phyloP scores from a whole-genome alignment of 2,329 filamentous ascomycete species.

The Calonectria hawksworthii region DNA sequence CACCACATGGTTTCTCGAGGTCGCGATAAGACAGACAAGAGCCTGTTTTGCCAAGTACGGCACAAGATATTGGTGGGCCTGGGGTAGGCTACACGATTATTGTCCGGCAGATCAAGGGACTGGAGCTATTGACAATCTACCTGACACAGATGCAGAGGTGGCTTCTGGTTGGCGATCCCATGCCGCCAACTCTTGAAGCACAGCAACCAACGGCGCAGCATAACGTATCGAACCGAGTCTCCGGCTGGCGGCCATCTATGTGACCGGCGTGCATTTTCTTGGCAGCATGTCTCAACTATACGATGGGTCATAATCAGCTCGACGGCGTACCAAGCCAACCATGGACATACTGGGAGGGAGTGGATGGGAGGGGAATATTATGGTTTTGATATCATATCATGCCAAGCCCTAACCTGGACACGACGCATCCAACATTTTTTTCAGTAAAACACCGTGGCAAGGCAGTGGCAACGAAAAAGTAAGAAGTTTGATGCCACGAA shows the following conservation, averaged over 20 bases:
- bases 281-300: constrained; percentile 29
- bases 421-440: constrained; percentile 2
- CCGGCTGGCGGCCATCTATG: constrained; percentile 22
- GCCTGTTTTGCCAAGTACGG: constrained; percentile 17
- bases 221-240: constrained; percentile 26
- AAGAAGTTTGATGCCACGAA: constrained; percentile 27
- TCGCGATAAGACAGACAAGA: constrained; percentile 37
- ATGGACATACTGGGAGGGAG: not conserved
- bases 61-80: constrained; percentile 31
- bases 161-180: constrained; percentile 21
- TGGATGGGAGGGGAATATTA: not conserved
- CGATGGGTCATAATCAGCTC: constrained; percentile 21
- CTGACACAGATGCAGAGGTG: constrained; percentile 32
- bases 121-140: constrained; percentile 31
- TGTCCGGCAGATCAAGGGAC: constrained; percentile 28
- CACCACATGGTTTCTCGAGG: constrained; percentile 36
- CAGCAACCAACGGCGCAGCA: constrained; percentile 27
- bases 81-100: constrained; percentile 36
- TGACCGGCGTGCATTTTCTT: constrained; percentile 21
- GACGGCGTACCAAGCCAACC: constrained; percentile 15
- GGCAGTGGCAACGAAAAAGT: constrained; percentile 31
- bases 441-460: constrained; percentile 9
- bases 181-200: constrained; percentile 19
- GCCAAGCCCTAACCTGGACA: constrained; percentile 15
- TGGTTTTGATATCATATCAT: constrained; percentile 23